These are phyloP conservation scores for Trapa bicornis DNA, from an alignment of 345 rosid species.

Conservation along the genomic window DNA sequence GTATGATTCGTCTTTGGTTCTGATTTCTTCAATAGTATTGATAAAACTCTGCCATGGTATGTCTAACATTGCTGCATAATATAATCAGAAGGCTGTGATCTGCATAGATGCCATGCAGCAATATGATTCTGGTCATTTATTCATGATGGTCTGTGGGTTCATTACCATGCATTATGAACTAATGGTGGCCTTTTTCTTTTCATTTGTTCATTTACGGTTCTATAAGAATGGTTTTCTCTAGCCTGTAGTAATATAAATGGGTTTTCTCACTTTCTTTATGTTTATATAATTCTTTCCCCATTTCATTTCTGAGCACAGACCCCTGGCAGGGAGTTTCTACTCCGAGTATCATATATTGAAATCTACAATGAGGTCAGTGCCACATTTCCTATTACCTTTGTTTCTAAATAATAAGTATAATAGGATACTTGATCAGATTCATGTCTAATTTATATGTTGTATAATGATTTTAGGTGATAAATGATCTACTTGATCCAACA, in stretches of 20 bases:
- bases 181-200: too few species aligned
- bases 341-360: constrained; percentile 98
- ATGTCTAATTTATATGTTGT: constrained; percentile 9
- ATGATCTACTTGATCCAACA: constrained; percentile 97
- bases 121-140: too few species aligned
- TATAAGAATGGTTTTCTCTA: not conserved
- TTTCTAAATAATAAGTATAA: not conserved
- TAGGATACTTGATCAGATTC: not conserved
- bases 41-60: too few species aligned
- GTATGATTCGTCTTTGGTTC: too few species aligned
- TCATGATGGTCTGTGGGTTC: too few species aligned
- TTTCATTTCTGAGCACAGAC: constrained; percentile 39
- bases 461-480: constrained; percentile 68
- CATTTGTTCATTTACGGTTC: not conserved
- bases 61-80: too few species aligned
- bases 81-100: too few species aligned
- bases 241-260: not conserved
- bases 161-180: too few species aligned
- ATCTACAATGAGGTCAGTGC: constrained; percentile 89
- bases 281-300: too few species aligned
- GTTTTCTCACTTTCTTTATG: not conserved
- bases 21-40: too few species aligned
- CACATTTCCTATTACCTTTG: not conserved
- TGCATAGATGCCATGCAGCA: too few species aligned
- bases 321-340: constrained; percentile 95